phyloP scores from a whole-genome alignment of 306 rosid genomes.

The Pterocarpus santalinus region DNA sequence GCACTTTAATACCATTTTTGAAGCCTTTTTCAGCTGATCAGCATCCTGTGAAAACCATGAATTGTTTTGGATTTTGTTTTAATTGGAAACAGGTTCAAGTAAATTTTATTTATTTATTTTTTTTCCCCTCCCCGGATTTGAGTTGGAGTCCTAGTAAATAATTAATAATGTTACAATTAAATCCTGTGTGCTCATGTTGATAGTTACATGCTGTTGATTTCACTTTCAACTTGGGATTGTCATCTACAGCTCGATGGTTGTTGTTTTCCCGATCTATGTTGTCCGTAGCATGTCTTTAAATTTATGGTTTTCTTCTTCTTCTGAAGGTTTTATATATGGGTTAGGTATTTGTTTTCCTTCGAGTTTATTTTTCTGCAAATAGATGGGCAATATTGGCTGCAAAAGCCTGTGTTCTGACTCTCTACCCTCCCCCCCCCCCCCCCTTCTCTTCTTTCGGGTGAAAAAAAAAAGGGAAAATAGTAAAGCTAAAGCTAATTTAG shows the following conservation, averaged over 20 bases:
- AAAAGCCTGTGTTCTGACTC: background rate
- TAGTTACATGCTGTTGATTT: background rate
- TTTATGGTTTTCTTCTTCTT: background rate
- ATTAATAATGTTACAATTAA: background rate
- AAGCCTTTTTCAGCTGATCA: constrained; percentile 21
- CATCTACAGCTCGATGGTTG: constrained; percentile 1
- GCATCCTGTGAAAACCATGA: constrained; percentile 9
- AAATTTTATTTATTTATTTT: background rate
- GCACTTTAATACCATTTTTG: background rate
- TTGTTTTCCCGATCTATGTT: constrained; percentile 1
- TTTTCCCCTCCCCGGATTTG: background rate
- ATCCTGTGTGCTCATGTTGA: background rate
- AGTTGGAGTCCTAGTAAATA: background rate
- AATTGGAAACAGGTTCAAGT: constrained; percentile 4
- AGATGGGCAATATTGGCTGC: background rate
- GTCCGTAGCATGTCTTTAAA: constrained; percentile 2
- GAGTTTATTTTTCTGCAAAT: constrained; percentile 4
- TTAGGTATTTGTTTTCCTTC: constrained; percentile 6
- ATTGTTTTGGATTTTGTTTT: constrained; percentile 11
- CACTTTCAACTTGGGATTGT: background rate
- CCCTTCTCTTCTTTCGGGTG: background rate
- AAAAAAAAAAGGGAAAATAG: too few relatives aligned
- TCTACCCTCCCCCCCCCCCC: background rate
- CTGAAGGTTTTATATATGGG: background rate
- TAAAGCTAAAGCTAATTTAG: background rate